Evolutionary conservation across 495 filamentous ascomycete genomes (phyloP).

Genomic region (Trichodelitschia bisporula): DNA sequence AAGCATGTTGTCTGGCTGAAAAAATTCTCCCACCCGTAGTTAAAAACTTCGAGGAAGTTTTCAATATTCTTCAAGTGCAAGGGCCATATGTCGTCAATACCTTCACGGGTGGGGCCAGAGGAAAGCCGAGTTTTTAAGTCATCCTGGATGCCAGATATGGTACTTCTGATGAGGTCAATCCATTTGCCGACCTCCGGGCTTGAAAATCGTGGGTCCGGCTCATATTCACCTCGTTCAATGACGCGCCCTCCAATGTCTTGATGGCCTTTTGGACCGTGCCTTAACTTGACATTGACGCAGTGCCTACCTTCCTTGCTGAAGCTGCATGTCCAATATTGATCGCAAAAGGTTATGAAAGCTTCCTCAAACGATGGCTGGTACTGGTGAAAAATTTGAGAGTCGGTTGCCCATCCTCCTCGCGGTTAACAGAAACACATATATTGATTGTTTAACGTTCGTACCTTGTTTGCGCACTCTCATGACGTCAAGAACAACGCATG

Average conservation of each 20-base stretch:
- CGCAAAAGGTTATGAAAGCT: conserved; percentile 24
- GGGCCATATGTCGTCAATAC: no score
- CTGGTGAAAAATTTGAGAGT: conserved; percentile 14
- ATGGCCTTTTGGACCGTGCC: conserved; percentile 25
- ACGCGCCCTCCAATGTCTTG: conserved; percentile 22
- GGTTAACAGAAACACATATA: no score
- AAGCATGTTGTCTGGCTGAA: conserved; percentile 25
- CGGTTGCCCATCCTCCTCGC: no score
- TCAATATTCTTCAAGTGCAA: conserved; percentile 13
- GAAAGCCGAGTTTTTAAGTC: no score
- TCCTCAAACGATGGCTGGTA: conserved; percentile 22
- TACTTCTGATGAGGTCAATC: no score
- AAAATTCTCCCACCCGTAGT: conserved; percentile 3
- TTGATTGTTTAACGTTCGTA: no score
- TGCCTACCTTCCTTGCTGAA: conserved; percentile 14
- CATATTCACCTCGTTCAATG: conserved; percentile 21
- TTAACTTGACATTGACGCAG: conserved; percentile 21
- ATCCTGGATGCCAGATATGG: no score
- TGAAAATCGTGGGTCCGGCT: no score
- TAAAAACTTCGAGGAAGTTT: conserved; percentile 12
- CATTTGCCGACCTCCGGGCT: no score
- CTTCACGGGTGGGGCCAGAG: no score
- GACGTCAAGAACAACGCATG: conserved; percentile 27
- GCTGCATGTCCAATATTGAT: conserved; percentile 23
- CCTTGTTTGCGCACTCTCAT: no score